Conservation (phyloP, 768 basidiomycete genomes). For the Postia placenta region DNA sequence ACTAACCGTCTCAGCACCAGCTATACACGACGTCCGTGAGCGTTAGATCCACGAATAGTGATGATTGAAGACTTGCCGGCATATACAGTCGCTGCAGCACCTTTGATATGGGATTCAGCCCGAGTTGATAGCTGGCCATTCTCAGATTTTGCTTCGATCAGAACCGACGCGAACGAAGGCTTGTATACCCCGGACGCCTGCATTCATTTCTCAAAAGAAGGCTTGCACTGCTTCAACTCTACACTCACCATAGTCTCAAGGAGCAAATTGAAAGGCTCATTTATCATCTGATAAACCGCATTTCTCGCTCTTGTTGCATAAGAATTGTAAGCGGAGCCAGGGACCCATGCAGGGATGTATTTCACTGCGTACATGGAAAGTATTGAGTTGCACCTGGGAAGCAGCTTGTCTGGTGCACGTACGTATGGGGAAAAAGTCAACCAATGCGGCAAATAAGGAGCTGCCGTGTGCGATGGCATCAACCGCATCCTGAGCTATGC, state of each 20-base stretch:
- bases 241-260: conserved; percentile 13
- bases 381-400: too few relatives aligned
- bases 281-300: conserved; percentile 1
- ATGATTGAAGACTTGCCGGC: conserved; percentile 9
- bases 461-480: too few relatives aligned
- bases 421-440: too few relatives aligned
- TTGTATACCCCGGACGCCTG: conserved; percentile 11
- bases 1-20: conserved; percentile 17
- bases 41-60: neutral
- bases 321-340: conserved; percentile 14
- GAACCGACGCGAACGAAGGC: conserved; percentile 14
- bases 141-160: conserved; percentile 11
- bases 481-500: too few relatives aligned
- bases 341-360: conserved; percentile 13
- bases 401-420: too few relatives aligned
- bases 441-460: too few relatives aligned
- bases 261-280: neutral
- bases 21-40: conserved; percentile 1
- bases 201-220: neutral
- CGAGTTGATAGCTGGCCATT: neutral
- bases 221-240: conserved; percentile 1
- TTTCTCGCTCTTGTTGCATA: too few relatives aligned
- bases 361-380: conserved; percentile 3
- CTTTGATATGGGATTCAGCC: conserved; percentile 16
- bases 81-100: conserved; percentile 15